Percentiles rank a stretch among this genome's conserved stretches.
These are phyloP conservation scores for Cubamyces lactineus DNA, from an alignment of 768 basidiomycete species.

Conservation along the genomic window DNA sequence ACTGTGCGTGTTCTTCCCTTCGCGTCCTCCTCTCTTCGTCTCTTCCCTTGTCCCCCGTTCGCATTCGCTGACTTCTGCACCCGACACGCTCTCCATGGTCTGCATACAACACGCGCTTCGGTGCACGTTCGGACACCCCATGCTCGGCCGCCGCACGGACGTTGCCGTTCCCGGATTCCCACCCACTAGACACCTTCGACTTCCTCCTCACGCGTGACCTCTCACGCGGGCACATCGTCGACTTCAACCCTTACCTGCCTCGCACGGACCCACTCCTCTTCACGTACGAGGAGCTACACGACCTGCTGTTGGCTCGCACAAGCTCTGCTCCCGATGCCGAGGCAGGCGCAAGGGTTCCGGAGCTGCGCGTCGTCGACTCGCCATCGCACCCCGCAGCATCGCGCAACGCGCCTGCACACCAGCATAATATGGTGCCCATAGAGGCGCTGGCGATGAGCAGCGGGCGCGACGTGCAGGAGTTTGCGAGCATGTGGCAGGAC, in stretches of 20 bases:
- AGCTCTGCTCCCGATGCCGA: slow-evolving; percentile 22
- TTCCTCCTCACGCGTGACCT: slow-evolving; percentile 84
- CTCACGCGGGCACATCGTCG: slow-evolving; percentile 76
- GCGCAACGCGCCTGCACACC: slow-evolving; percentile 70
- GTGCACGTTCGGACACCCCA: neutral
- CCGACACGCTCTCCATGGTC: neutral
- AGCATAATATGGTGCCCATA: slow-evolving; percentile 90
- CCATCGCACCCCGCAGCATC: slow-evolving; percentile 68
- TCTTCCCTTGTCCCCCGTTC: neutral
- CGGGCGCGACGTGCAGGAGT: slow-evolving; percentile 73
- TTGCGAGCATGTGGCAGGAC: slow-evolving; percentile 67
- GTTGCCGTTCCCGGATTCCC: slow-evolving; percentile 1
- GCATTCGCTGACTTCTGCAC: neutral
- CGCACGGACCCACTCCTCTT: slow-evolving; percentile 90
- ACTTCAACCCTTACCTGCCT: slow-evolving; percentile 88
- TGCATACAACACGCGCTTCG: neutral
- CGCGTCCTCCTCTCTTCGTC: neutral
- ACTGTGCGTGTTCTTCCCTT: slow-evolving; percentile 59
- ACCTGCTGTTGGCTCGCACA: slow-evolving; percentile 36
- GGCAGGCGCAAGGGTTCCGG: slow-evolving; percentile 30
- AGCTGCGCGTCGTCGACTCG: slow-evolving; percentile 73
- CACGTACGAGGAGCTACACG: slow-evolving; percentile 73
- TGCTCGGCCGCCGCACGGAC: neutral
- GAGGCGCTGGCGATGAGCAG: slow-evolving; percentile 82
- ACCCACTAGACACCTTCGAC: slow-evolving; percentile 75